phyloP scores from a whole-genome alignment of 345 rosid genomes.

The Eucalyptus curtisii region DNA sequence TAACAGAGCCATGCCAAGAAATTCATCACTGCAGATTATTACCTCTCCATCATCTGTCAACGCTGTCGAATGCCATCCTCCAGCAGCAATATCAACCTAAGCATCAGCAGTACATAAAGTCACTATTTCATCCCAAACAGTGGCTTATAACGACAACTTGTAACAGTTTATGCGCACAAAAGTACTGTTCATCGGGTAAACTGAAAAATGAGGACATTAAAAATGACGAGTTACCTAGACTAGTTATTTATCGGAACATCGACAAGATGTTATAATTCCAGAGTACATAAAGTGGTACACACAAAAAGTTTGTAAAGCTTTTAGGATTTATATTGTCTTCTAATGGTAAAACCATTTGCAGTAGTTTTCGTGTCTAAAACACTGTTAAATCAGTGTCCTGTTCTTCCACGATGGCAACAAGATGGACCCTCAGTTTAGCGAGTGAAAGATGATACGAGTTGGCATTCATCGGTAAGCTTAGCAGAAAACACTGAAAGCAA shows the following conservation, averaged over 20 bases:
- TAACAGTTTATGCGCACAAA: neutral
- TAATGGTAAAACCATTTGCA: neutral
- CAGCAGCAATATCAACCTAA: slow-evolving; percentile 98
- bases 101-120: neutral
- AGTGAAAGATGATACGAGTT: neutral
- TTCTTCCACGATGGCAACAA: neutral
- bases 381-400: neutral
- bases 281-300: neutral
- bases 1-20: neutral
- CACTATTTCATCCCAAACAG: neutral
- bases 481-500: neutral
- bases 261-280: neutral
- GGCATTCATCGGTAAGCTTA: neutral
- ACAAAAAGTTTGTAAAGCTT: neutral
- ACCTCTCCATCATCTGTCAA: slow-evolving; percentile 86
- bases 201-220: neutral
- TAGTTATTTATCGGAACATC: neutral
- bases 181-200: neutral
- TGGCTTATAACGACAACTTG: neutral
- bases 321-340: neutral
- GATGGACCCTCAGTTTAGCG: neutral
- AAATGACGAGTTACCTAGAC: neutral
- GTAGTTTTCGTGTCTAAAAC: neutral
- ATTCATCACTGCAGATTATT: neutral
- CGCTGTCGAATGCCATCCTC: slow-evolving; percentile 99